phyloP scores from a whole-genome alignment of 352 stramenopile genomes.

The Phytopythium kandeliae region DNA sequence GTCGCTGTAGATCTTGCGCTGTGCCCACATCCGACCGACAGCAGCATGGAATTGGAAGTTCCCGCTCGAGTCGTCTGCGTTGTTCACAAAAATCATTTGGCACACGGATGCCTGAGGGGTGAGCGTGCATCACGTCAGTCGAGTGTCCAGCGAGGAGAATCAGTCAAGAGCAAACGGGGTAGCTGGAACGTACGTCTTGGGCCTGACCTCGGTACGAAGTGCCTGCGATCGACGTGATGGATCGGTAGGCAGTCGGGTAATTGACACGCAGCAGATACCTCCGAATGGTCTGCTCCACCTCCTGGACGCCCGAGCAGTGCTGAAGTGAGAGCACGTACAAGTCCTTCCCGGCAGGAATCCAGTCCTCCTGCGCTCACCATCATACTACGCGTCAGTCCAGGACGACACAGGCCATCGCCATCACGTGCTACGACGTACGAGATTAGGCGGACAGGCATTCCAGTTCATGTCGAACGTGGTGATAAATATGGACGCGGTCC shows the following conservation, averaged over 20 bases:
- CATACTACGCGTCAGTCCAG: background rate
- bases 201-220: conserved; percentile 41
- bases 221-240: conserved; percentile 76
- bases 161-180: background rate
- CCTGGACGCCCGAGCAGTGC: conserved; percentile 60
- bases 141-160: background rate
- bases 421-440: too few species aligned
- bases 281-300: conserved; percentile 60
- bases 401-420: too few species aligned
- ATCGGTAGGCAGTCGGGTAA: conserved; percentile 72
- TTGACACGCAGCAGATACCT: conserved; percentile 72
- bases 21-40: conserved; percentile 64
- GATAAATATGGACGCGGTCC: conserved; percentile 72
- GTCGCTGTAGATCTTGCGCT: conserved; percentile 71
- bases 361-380: conserved; percentile 31
- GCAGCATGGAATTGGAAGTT: conserved; percentile 71
- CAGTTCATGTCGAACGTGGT: conserved; percentile 84
- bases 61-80: conserved; percentile 70
- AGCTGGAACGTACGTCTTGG: conserved; percentile 75
- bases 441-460: conserved; percentile 50
- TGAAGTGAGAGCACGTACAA: conserved; percentile 83
- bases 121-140: background rate
- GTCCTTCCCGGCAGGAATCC: conserved; percentile 69
- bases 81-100: conserved; percentile 85
- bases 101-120: conserved; percentile 49